Conservation (phyloP, 2,329 filamentous ascomycete genomes). For the Trichoderma semiorbis region DNA sequence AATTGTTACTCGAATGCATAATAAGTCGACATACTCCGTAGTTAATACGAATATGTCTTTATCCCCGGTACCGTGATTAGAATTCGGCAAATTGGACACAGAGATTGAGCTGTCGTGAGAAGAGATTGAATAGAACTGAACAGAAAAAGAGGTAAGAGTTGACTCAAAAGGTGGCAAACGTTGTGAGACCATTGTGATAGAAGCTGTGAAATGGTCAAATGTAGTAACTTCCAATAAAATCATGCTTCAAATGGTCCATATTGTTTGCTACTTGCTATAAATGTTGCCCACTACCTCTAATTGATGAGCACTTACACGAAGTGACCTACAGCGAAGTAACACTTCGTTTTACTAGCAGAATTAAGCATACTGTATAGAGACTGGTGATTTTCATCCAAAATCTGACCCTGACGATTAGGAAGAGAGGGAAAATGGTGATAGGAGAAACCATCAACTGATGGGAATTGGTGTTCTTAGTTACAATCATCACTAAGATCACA, state of each 20-base stretch:
- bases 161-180: not conserved
- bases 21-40: not conserved
- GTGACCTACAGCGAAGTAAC: accelerated
- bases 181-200: not conserved
- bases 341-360: not conserved
- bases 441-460: too few relatives aligned
- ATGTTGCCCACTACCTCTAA: not conserved
- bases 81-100: not conserved
- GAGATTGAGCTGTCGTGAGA: not conserved
- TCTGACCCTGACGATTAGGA: too few relatives aligned
- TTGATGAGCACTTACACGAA: not conserved
- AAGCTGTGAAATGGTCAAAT: not conserved
- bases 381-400: not conserved
- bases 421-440: too few relatives aligned
- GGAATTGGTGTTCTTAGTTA: too few relatives aligned
- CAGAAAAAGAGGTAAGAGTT: not conserved
- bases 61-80: not conserved
- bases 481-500: not conserved
- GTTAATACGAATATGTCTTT: not conserved
- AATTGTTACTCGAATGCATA: not conserved
- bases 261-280: not conserved
- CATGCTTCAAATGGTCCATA: not conserved
- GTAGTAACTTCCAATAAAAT: not conserved
- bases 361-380: not conserved
- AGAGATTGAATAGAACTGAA: not conserved